Conservation (phyloP, 1,284 basidiomycete genomes). For the Cutaneotrichosporon sp. region DNA sequence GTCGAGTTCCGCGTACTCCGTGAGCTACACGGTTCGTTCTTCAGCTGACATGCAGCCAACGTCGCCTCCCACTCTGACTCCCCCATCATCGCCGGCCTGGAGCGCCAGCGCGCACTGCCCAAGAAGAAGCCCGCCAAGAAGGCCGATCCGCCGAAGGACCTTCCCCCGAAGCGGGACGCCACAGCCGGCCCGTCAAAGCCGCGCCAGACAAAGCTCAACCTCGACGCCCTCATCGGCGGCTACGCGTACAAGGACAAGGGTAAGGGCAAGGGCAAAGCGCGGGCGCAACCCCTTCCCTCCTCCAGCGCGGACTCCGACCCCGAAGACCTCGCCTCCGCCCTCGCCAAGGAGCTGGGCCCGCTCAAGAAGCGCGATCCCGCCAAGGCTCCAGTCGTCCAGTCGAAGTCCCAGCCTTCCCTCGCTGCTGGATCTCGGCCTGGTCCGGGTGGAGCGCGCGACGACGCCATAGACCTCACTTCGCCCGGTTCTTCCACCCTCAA, state of each 20-base stretch:
- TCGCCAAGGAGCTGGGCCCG: not conserved
- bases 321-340: not conserved
- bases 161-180: not conserved
- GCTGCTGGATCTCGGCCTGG: too few species aligned
- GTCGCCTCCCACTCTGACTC: not conserved
- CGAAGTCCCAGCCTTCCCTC: too few species aligned
- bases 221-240: slow-evolving; percentile 8
- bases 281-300: not conserved
- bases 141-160: not conserved
- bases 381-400: too few species aligned
- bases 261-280: not conserved
- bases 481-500: too few species aligned
- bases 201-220: slow-evolving; percentile 1
- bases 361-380: not conserved
- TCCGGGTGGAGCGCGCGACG: too few species aligned
- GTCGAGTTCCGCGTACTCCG: slow-evolving; percentile 20
- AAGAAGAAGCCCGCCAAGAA: slow-evolving; percentile 7
- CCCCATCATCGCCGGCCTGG: slow-evolving; percentile 21
- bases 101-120: slow-evolving; percentile 14
- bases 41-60: slow-evolving; percentile 1
- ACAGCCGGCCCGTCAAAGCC: not conserved
- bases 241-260: not conserved
- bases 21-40: not conserved
- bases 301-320: not conserved
- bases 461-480: not conserved